Evolutionary conservation across 805 yeast species (phyloP).

Genomic region (Teunomyces kruisii): DNA sequence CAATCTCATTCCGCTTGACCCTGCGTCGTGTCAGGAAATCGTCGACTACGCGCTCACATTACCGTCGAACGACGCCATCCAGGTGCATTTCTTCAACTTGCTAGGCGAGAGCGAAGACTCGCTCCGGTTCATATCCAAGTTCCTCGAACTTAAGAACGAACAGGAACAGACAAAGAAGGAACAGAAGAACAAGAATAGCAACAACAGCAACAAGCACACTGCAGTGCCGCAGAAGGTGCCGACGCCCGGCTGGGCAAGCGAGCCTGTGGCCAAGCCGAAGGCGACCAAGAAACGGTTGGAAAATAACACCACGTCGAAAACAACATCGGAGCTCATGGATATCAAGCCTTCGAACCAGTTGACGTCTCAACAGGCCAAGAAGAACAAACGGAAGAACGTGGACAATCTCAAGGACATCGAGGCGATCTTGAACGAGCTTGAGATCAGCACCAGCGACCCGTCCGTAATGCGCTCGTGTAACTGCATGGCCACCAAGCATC

Average conservation of each 20-base stretch:
- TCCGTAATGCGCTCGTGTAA: slow-evolving; percentile 49
- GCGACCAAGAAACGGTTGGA: slow-evolving; percentile 11
- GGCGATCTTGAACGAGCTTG: slow-evolving; percentile 55
- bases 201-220: neutral
- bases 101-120: slow-evolving; percentile 59
- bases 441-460: slow-evolving; percentile 25
- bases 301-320: slow-evolving; percentile 24
- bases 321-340: slow-evolving; percentile 50
- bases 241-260: slow-evolving; percentile 1
- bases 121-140: slow-evolving; percentile 45
- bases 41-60: slow-evolving; percentile 52
- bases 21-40: slow-evolving; percentile 54
- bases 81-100: slow-evolving; percentile 53
- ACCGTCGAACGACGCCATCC: slow-evolving; percentile 47
- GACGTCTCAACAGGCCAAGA: slow-evolving; percentile 26
- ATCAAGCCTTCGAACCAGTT: slow-evolving; percentile 30
- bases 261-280: slow-evolving; percentile 5
- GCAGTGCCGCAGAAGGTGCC: neutral
- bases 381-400: slow-evolving; percentile 45
- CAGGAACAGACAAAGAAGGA: slow-evolving; percentile 14
- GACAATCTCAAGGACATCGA: slow-evolving; percentile 64
- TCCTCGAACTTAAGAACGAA: slow-evolving; percentile 40
- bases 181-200: slow-evolving; percentile 7
- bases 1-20: slow-evolving; percentile 56
- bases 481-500: slow-evolving; percentile 87